Base-by-base conservation (phyloP, 2,329 filamentous ascomycete species). In the Penicillium crustosum region DNA sequence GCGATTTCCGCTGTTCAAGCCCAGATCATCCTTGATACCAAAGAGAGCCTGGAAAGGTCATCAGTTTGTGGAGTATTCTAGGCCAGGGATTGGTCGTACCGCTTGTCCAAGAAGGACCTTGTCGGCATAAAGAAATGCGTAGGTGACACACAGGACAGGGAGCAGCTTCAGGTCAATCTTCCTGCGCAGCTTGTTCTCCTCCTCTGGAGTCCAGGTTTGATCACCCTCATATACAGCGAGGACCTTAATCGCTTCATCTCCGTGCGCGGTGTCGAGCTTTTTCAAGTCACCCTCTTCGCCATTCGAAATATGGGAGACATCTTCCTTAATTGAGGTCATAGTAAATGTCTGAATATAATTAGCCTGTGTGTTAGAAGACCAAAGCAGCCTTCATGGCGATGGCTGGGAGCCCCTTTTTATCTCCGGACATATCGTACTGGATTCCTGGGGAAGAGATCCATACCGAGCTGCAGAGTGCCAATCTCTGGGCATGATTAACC, bases 101-200 rank as follows among this genome's bases (percentile, higher is more conserved):
- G 82, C 82, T 62, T 83, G 81, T 1, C 76, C 79, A 17, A 84
- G 67, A 78, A 84, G 83, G 2, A 81, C 80, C 64, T 83, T 81
- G 60, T 81, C 79, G 44, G 81, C 80, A 56, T 81, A 81, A 61
- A 81, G 78, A 19, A 81, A 67, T 0, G 71, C 74, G 57, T 80
- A 81, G 0, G 78, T 81, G 7, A 75, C 62, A 55, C 77, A 79
- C 0, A 82, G 70, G 17, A 82, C 73, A 0, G 79, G 77, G 17
- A 49, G 17, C 1, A 49, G 21, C 9, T 49, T 49, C 6, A 38
- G 2, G 23, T 49, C 47, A 2, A 49, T 49, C 17, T 49, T 49
- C 15, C 23, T 27, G 17, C 47, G 23, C 10, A 49, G 23, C 23
- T 27, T 39, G 4, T 38, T 49, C 33, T 49, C 47, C 35, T 49